phyloP scores from a whole-genome alignment of 2,329 filamentous ascomycete species.

The Cordyceps pruinosa region DNA sequence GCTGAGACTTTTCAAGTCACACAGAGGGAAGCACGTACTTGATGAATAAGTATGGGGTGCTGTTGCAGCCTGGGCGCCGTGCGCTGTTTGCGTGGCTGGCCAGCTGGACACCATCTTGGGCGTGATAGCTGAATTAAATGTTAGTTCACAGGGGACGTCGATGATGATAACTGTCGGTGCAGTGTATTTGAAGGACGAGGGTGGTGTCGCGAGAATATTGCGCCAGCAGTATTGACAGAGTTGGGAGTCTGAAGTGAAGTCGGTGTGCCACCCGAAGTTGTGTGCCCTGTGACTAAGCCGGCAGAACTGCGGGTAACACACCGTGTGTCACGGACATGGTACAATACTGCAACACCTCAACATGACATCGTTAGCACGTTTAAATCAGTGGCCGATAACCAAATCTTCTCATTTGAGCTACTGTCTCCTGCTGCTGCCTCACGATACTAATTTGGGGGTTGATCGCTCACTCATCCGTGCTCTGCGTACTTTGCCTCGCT shows the following conservation, averaged over 20 bases:
- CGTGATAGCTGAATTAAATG: slow-evolving; percentile 9
- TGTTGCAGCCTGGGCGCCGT: slow-evolving; percentile 33
- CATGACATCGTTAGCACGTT: background rate
- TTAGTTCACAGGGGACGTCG: slow-evolving; percentile 13
- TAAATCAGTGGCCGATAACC: background rate
- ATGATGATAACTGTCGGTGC: background rate
- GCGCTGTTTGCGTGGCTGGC: slow-evolving; percentile 31
- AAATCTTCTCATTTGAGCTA: background rate
- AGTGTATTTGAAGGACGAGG: no score
- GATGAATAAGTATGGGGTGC: slow-evolving; percentile 32
- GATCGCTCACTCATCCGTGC: background rate
- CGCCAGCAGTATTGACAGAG: background rate
- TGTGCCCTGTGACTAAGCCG: slow-evolving; percentile 9
- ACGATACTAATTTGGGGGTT: background rate
- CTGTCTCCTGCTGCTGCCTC: background rate
- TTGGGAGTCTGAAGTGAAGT: background rate
- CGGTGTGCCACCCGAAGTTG: background rate
- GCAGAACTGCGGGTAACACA: slow-evolving; percentile 8
- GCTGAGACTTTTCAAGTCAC: background rate
- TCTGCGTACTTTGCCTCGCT: background rate
- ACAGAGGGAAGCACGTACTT: slow-evolving; percentile 25
- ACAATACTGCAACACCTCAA: background rate
- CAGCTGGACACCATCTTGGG: slow-evolving; percentile 31
- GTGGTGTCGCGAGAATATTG: background rate
- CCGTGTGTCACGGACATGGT: background rate